Percentiles rank a stretch among this genome's conserved stretches.
Evolutionary conservation across 2,329 filamentous ascomycete genomes (phyloP).

Genomic region (Penicillium sp.): DNA sequence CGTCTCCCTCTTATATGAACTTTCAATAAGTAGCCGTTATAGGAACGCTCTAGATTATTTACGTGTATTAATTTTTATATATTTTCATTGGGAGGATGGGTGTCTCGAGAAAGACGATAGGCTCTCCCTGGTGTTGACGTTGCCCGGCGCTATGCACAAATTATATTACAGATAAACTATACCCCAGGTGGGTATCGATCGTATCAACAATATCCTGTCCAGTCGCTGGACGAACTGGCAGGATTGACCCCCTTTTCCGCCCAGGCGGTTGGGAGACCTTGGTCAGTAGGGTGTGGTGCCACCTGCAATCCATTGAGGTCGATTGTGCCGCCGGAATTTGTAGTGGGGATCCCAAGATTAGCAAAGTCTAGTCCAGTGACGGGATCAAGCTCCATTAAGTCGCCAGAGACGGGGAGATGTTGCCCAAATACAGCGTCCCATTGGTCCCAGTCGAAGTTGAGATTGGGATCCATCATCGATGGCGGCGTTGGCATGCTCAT

Average conservation of each 20-base stretch:
- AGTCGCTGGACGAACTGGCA: slow-evolving; percentile 8
- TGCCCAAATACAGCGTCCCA: slow-evolving; percentile 56
- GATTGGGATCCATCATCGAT: slow-evolving; percentile 44
- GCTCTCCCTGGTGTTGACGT: too few species aligned
- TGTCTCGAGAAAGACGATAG: too few species aligned
- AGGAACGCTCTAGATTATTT: too few species aligned
- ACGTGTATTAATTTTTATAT: too few species aligned
- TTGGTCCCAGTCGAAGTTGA: slow-evolving; percentile 55
- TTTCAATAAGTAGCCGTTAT: too few species aligned
- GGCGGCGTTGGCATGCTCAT: slow-evolving; percentile 36
- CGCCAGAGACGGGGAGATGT: slow-evolving; percentile 49
- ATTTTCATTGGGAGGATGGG: too few species aligned
- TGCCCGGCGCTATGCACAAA: neutral
- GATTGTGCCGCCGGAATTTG: neutral
- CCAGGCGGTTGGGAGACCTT: slow-evolving; percentile 14
- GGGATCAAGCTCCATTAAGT: slow-evolving; percentile 48
- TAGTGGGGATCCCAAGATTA: slow-evolving; percentile 25
- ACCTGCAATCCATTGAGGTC: slow-evolving; percentile 3
- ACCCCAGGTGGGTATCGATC: neutral
- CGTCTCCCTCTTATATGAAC: slow-evolving; percentile 6
- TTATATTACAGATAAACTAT: neutral
- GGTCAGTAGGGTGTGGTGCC: neutral
- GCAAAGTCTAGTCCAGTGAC: slow-evolving; percentile 40
- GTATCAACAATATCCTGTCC: slow-evolving; percentile 14
- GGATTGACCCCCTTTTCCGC: slow-evolving; percentile 3